phyloP scores from a whole-genome alignment of 306 rosid species.

The Cicer bijugum region DNA sequence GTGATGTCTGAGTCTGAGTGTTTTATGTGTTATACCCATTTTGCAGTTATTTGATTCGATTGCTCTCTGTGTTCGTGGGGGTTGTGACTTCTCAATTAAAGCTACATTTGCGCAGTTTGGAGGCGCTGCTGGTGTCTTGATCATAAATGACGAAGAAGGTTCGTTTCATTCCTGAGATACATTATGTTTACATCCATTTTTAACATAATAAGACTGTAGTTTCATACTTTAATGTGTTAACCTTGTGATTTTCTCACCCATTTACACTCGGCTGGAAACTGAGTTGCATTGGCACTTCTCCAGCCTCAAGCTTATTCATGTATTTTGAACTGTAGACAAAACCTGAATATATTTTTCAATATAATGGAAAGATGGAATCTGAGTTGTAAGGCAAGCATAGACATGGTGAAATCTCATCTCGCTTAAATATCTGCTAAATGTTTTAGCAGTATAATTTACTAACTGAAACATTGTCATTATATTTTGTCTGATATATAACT shows the following conservation, averaged over 20 bases:
- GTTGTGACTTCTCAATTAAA: slow-evolving; percentile 77
- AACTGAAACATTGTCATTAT: background rate
- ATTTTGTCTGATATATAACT: slow-evolving; percentile 20
- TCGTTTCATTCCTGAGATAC: slow-evolving; percentile 34
- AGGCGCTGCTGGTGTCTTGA: slow-evolving; percentile 78
- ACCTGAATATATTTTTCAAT: background rate
- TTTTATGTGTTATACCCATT: slow-evolving; percentile 5
- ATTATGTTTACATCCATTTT: slow-evolving; percentile 23
- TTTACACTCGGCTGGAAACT: background rate
- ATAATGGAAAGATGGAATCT: background rate
- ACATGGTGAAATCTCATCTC: slow-evolving; percentile 26
- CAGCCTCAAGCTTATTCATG: background rate
- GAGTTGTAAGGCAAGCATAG: slow-evolving; percentile 1
- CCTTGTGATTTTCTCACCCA: slow-evolving; percentile 12
- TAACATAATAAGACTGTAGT: background rate
- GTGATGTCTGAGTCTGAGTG: slow-evolving; percentile 16
- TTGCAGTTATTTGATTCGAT: slow-evolving; percentile 70
- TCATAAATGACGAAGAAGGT: slow-evolving; percentile 82
- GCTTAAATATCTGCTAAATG: background rate
- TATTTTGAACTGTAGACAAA: background rate
- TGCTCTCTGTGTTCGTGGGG: slow-evolving; percentile 79
- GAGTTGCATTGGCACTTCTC: slow-evolving; percentile 14
- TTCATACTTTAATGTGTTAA: background rate
- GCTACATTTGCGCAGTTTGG: slow-evolving; percentile 71
- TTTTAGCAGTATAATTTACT: slow-evolving; percentile 24